Conservation (phyloP, 805 yeast genomes). For the Debaryomyces castellii region DNA sequence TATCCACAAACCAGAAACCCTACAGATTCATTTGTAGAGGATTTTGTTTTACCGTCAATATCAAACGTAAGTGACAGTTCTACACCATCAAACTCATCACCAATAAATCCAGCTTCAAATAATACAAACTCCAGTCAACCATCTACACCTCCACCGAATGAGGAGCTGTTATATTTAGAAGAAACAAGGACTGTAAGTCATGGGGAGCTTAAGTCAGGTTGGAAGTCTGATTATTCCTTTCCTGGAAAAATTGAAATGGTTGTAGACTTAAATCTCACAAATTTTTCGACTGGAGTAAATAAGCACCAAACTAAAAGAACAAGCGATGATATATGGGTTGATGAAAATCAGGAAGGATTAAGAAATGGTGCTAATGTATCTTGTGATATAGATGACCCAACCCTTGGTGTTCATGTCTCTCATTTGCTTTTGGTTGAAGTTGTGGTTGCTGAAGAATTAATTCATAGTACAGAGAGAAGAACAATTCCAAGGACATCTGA, state of each 20-base stretch:
- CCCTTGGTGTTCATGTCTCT: slow-evolving; percentile 69
- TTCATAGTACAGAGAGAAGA: slow-evolving; percentile 36
- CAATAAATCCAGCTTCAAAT: neutral
- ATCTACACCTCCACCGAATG: slow-evolving; percentile 15
- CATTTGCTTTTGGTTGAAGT: slow-evolving; percentile 83
- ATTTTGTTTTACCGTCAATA: slow-evolving; percentile 15
- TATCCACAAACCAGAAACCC: slow-evolving; percentile 16
- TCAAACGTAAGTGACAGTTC: neutral
- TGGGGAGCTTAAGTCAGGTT: slow-evolving; percentile 85
- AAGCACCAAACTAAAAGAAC: slow-evolving; percentile 46
- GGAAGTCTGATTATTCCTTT: slow-evolving; percentile 89
- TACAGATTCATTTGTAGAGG: slow-evolving; percentile 24
- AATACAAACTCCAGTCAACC: slow-evolving; percentile 1
- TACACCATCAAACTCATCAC: neutral
- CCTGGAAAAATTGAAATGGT: slow-evolving; percentile 79
- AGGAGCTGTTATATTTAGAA: slow-evolving; percentile 53
- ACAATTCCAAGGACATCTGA: slow-evolving; percentile 2
- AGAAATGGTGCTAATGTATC: slow-evolving; percentile 53
- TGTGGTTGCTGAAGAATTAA: slow-evolving; percentile 86
- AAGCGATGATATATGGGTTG: slow-evolving; percentile 30
- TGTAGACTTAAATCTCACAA: slow-evolving; percentile 64
- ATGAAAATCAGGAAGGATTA: slow-evolving; percentile 26
- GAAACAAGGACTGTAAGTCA: slow-evolving; percentile 71
- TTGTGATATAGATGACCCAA: slow-evolving; percentile 82
- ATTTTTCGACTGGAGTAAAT: slow-evolving; percentile 53